phyloP scores from a whole-genome alignment of 1,284 basidiomycete genomes.

The Puccinia coronata region DNA sequence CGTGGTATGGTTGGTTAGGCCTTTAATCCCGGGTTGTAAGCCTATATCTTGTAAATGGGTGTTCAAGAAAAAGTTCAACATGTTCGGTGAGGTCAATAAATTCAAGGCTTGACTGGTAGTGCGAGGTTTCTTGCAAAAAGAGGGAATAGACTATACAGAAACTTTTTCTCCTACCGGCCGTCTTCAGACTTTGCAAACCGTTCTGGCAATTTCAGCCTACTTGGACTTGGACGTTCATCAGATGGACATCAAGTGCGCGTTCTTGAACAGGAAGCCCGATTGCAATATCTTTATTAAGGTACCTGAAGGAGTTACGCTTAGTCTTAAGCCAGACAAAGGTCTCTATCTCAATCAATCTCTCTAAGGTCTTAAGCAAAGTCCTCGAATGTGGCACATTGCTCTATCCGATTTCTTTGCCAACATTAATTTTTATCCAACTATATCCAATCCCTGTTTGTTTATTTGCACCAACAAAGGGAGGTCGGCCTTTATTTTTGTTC shows the following conservation, averaged over 20 bases:
- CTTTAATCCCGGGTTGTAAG: neutral
- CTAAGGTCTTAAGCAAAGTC: constrained; percentile 26
- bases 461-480: too few relatives aligned
- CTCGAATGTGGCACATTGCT: constrained; percentile 11
- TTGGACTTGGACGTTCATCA: neutral
- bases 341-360: constrained; percentile 22
- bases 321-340: neutral
- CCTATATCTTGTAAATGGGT: constrained; percentile 21
- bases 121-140: constrained; percentile 27
- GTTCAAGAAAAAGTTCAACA: constrained; percentile 18
- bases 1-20: neutral
- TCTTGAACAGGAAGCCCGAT: neutral
- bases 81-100: neutral
- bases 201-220: neutral
- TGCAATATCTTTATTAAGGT: neutral
- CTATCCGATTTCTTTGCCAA: neutral
- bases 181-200: neutral
- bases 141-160: constrained; percentile 19
- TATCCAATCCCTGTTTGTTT: too few relatives aligned
- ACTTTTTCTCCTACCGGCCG: constrained; percentile 20
- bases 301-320: neutral
- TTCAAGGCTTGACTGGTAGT: constrained; percentile 17
- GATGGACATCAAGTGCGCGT: too few relatives aligned
- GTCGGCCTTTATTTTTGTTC: too few relatives aligned
- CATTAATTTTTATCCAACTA: neutral